These are phyloP conservation scores for Solanum megistacrolobum DNA, from an alignment of 257 asterid genomes.

Conservation along the genomic window DNA sequence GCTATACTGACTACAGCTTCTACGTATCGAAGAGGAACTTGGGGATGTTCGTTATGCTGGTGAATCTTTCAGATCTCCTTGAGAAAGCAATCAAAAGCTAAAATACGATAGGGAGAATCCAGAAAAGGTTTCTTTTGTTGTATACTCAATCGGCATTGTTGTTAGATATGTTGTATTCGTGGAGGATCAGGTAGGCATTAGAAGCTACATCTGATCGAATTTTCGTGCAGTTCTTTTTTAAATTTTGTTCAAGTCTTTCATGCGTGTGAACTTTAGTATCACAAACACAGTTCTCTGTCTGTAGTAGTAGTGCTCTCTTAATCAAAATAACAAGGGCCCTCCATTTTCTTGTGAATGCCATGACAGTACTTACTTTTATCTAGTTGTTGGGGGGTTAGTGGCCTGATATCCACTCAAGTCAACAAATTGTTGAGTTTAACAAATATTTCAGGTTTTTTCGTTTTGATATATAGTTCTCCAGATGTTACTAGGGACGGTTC, in stretches of 20 bases:
- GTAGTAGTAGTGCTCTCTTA: not conserved
- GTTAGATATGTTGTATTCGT: not conserved
- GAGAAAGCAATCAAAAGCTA: conserved; percentile 3
- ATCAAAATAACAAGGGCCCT: not conserved
- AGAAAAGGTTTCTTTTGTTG: not conserved
- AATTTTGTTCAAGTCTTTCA: not conserved
- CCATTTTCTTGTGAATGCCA: not conserved
- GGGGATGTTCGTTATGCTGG: conserved; percentile 95
- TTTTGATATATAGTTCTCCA: not conserved
- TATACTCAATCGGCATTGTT: not conserved
- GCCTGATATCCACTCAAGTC: not conserved
- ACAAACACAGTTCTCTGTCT: not conserved
- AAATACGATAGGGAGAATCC: not conserved
- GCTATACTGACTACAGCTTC: conserved; percentile 42
- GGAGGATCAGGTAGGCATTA: not conserved
- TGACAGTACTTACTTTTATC: not conserved
- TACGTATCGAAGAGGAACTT: conserved; percentile 93
- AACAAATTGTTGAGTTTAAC: not conserved
- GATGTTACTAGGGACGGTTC: not conserved
- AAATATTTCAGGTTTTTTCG: not conserved
- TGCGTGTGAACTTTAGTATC: not conserved
- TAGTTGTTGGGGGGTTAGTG: not conserved
- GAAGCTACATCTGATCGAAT: not conserved
- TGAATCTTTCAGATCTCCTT: conserved; percentile 81
- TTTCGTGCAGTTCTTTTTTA: not conserved